Evolutionary conservation across 495 filamentous ascomycete species (phyloP).

Genomic region (Neurospora sp.): DNA sequence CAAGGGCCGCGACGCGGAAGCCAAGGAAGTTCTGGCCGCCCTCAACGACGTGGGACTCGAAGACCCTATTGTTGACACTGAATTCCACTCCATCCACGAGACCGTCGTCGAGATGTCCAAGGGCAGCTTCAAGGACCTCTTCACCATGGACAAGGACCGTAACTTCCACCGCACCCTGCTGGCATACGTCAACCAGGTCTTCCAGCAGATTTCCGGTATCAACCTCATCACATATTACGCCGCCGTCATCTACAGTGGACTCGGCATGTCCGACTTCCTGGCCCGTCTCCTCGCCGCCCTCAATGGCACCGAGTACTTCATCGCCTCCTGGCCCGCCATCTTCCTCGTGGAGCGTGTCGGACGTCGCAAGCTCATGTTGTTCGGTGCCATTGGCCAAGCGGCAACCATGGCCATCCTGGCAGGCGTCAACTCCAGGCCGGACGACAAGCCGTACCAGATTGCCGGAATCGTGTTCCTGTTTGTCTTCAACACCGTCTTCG

Average conservation of each 20-base stretch:
- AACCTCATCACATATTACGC: slow-evolving; percentile 70
- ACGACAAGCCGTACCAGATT: slow-evolving; percentile 22
- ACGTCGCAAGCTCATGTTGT: slow-evolving; percentile 60
- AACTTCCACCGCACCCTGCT: slow-evolving; percentile 52
- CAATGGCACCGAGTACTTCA: slow-evolving; percentile 66
- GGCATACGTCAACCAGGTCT: slow-evolving; percentile 4
- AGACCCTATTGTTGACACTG: slow-evolving; percentile 46
- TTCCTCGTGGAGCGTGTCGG: slow-evolving; percentile 53
- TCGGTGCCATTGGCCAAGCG: slow-evolving; percentile 60
- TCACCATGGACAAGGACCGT: slow-evolving; percentile 59
- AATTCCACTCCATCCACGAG: slow-evolving; percentile 65
- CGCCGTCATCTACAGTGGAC: slow-evolving; percentile 51
- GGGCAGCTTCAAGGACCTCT: slow-evolving; percentile 55
- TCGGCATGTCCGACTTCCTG: slow-evolving; percentile 37
- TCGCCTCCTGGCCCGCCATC: slow-evolving; percentile 61
- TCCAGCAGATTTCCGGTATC: slow-evolving; percentile 41
- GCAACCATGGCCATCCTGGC: slow-evolving; percentile 59
- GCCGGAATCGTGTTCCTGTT: slow-evolving; percentile 47
- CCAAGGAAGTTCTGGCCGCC: slow-evolving; percentile 50
- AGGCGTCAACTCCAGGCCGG: slow-evolving; percentile 25
- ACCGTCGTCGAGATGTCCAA: slow-evolving; percentile 62
- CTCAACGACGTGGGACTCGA: slow-evolving; percentile 44
- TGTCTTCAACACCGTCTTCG: slow-evolving; percentile 38
- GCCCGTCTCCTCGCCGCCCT: slow-evolving; percentile 60
- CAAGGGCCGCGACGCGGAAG: slow-evolving; percentile 37